Base-by-base conservation (phyloP, 2,329 filamentous ascomycete species). In the Mycogone perniciosa region DNA sequence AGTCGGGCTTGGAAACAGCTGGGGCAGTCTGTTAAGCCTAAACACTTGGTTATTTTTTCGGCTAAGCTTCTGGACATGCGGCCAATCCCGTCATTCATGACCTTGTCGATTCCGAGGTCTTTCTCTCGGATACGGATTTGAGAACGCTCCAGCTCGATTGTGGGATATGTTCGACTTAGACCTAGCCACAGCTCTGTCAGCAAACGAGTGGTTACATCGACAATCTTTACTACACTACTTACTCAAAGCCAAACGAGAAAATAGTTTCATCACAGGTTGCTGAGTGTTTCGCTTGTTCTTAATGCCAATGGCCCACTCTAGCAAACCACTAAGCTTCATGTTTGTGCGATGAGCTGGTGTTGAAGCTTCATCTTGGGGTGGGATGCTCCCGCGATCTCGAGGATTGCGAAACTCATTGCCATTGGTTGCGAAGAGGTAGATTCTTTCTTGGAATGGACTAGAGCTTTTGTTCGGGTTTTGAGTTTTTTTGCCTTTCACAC, bases 1-100 rank as follows among this genome's bases (percentile, higher is more conserved):
- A 91, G 77, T 0, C 88, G 78, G 1, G 73, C 86, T 64, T 92
- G 88, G 42, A 85, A 82, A 0, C 76, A 83, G 33, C 79, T 79
- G 0, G 86, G 85, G 0, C 79, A 62, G n/a, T 77, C 72, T 0
- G 62, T 57, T 0, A 85, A 65, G 0, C 76, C 76, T 7, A 86
- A 71, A 0, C 55, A 54, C 1, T 72, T 61, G 29, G 76, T 73
- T 5, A 89, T 72, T 39, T 70, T 69, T 1, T 66, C 62, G 0
- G 80, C 82, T 2, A 87, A 75, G 1, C 71, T 76, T 4, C 72
- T 69, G 0, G 87, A 91, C 57, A 90, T 84, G 3, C 69, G 68
- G 0, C 75, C 80, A 41, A 88, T 85, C 0, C 88, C 82, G 49
- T 86, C 82, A 42, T 84, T 85, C 81, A 86, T 85, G 1, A 78